phyloP scores from a whole-genome alignment of 192 early-diverging fungal species.

The Jimgerdemannia flammicorona region DNA sequence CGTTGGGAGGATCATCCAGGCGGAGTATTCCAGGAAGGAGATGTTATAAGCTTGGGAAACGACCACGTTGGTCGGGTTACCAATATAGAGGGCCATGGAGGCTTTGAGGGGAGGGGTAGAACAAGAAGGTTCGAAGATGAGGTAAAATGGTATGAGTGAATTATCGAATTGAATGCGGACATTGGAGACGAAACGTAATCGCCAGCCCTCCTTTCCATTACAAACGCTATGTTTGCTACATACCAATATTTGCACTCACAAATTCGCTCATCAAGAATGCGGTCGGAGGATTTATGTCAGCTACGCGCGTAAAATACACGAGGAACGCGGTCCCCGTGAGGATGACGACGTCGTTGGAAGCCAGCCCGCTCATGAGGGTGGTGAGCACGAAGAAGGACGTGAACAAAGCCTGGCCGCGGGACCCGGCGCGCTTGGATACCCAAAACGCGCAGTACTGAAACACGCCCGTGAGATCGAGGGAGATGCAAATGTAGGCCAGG shows the following conservation, averaged over 20 bases:
- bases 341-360: conserved; percentile 85
- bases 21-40: conserved; percentile 70
- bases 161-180: background rate
- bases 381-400: conserved; percentile 67
- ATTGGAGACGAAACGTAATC: conserved; percentile 2
- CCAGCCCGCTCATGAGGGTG: conserved; percentile 66
- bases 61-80: conserved; percentile 87
- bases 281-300: conserved; percentile 51
- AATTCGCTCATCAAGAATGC: conserved; percentile 79
- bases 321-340: conserved; percentile 77
- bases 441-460: conserved; percentile 73
- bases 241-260: conserved; percentile 69
- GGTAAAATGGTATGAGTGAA: conserved; percentile 4
- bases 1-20: conserved; percentile 81
- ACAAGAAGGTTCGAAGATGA: background rate
- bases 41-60: conserved; percentile 75
- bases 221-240: background rate
- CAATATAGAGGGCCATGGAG: conserved; percentile 82
- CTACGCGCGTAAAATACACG: conserved; percentile 64
- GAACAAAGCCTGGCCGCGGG: conserved; percentile 57
- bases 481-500: conserved; percentile 82
- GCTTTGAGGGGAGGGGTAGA: conserved; percentile 20
- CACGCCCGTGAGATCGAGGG: conserved; percentile 77
- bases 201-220: background rate
- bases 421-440: conserved; percentile 62